A percentile compares a stretch with the other conserved stretches of the same genome.
phyloP scores from a whole-genome alignment of 73 alveolate genomes.

The Symbiodinium pilosum region DNA sequence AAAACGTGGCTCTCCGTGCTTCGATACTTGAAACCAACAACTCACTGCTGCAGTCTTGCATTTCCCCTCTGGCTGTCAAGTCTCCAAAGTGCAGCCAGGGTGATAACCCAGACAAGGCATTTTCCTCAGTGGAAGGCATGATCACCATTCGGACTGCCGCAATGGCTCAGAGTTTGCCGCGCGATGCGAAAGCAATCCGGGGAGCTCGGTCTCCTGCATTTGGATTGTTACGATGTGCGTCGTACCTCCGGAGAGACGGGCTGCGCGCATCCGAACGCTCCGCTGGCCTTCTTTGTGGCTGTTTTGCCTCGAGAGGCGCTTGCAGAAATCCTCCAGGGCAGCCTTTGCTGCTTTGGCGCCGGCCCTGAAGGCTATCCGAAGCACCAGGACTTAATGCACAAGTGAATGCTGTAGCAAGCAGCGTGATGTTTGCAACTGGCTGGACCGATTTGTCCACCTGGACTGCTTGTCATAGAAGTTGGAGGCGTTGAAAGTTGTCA shows the following conservation, averaged over 20 bases:
- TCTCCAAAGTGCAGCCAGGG: slow-evolving; percentile 92
- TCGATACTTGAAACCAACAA: not conserved
- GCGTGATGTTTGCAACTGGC: slow-evolving; percentile 42
- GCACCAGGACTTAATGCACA: not conserved
- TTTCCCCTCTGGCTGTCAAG: not conserved
- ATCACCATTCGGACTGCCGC: too few species aligned
- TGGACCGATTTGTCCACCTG: slow-evolving; percentile 55
- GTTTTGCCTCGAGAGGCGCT: slow-evolving; percentile 35
- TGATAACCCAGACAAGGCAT: slow-evolving; percentile 85
- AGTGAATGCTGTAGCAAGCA: not conserved
- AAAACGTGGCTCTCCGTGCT: not conserved
- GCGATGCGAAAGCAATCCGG: too few species aligned
- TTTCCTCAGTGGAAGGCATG: slow-evolving; percentile 1
- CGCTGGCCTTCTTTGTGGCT: too few species aligned
- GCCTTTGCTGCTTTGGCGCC: slow-evolving; percentile 63
- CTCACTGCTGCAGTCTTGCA: not conserved
- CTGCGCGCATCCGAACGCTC: too few species aligned
- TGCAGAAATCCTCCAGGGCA: slow-evolving; percentile 35
- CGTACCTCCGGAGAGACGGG: not conserved
- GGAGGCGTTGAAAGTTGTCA: not conserved
- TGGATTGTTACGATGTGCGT: slow-evolving; percentile 72
- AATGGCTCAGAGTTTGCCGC: too few species aligned
- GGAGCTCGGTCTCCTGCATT: slow-evolving; percentile 29
- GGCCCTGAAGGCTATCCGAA: not conserved
- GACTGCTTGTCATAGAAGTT: not conserved